These are phyloP conservation scores for Penicillium pulvis DNA, from an alignment of 495 filamentous ascomycete species.

Conservation along the genomic window DNA sequence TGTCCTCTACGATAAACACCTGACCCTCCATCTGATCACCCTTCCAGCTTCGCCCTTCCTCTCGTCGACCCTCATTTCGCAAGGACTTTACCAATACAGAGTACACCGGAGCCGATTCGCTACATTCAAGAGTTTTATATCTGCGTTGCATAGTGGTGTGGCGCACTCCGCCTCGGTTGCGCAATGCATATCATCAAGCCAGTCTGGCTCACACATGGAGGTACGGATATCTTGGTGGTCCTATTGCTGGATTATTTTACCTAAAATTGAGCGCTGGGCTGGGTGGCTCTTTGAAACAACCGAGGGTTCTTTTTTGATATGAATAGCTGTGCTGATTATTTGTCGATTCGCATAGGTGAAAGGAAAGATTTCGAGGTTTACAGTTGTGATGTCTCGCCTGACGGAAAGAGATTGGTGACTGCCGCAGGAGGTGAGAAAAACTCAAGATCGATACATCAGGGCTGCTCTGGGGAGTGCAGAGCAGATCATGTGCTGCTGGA, in stretches of 20 bases:
- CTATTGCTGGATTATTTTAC: background rate
- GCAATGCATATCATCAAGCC: slow-evolving; percentile 91
- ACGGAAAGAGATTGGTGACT: slow-evolving; percentile 87
- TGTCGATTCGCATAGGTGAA: slow-evolving; percentile 56
- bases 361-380: slow-evolving; percentile 98
- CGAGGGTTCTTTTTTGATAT: background rate
- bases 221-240: slow-evolving; percentile 44
- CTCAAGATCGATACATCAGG: background rate
- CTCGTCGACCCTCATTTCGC: background rate
- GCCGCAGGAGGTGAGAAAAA: slow-evolving; percentile 78
- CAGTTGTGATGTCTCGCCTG: slow-evolving; percentile 94
- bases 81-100: background rate
- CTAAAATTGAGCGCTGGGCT: background rate
- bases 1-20: slow-evolving; percentile 29
- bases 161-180: slow-evolving; percentile 18
- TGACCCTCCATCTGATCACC: slow-evolving; percentile 11
- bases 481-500: background rate
- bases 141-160: slow-evolving; percentile 3
- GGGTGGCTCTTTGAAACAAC: background rate
- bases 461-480: background rate
- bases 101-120: background rate
- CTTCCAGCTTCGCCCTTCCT: slow-evolving; percentile 1
- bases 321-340: background rate
- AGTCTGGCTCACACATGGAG: slow-evolving; percentile 88
- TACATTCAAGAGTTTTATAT: background rate